Base-by-base conservation (phyloP, 1,284 basidiomycete species). In the Trichosporon sp. region DNA sequence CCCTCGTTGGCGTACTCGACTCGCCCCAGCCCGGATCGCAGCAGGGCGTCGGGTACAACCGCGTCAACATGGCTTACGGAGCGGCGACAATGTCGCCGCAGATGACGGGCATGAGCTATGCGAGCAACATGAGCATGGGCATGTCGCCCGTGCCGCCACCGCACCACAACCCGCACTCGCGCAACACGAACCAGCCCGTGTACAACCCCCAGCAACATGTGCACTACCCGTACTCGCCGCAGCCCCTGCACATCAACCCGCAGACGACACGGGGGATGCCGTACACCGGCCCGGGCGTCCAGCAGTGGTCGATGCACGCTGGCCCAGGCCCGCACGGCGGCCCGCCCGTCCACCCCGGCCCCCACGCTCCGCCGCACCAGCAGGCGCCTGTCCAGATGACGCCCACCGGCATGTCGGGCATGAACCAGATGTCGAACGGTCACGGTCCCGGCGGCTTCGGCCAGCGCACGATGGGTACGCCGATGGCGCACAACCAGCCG, bases 1-100 rank as follows among this genome's bases (percentile, higher is more conserved):
- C 93, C 49, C 83, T 98, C 60, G 90, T 94, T 70, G 92, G 91
- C 56, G 86, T 95, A 21, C 84, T 95, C 56, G 73, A 76, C 62
- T 67, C 69, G 6, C 76, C 76, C 33, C 73, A 74, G 49, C 72
- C 74, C 10, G 71, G 72, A 11, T 58, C 69, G 23, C 72, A 70
- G 63, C 72, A 74, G 59, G 69, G 69, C 36, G 54, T 71, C 10
- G 74, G 73, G 16, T 76, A 77, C 65, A 69, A 70, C 64, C 68
- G 68, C 27, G 67, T 65, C 62, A 66, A 64, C 58, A 61, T 62
- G 54, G 63, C 58, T 16, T 69, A 66, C 56, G 63, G 63, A 21
- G 64, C 61, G 1, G 60, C 52, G 33, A 33, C 61, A 25, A 70
- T 73, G 68, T 66, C 63, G 11, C 69, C 71, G 29, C 68, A 73